Evolutionary conservation across 495 filamentous ascomycete species (phyloP), one percentile per base, ranked within the genome.

Genomic region (Corynascus novoguineensis): DNA sequence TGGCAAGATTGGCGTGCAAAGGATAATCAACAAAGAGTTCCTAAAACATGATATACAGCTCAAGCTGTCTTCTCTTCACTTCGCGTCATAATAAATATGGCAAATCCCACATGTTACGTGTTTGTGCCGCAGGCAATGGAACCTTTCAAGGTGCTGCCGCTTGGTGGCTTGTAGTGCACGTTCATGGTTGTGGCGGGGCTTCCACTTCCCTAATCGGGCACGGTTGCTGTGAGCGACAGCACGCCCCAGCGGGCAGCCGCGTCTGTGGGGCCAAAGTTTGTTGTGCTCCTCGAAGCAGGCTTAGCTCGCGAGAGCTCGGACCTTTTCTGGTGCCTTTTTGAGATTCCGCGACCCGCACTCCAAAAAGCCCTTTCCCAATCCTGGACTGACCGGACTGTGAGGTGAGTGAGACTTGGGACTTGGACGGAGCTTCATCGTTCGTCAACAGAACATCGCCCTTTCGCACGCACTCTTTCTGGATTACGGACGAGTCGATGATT

Each of bases 181-280:
- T n/a, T n/a, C 35, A 10, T 38, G 14, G 1, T 38, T 38, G 37
- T 41, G 57, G 47, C 52, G 45, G 15, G 9, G 28, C 32, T n/a
- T 19, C 27, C 41, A n/a, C n/a, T n/a, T n/a, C n/a, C n/a, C n/a
- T n/a, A 46, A 45, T 32, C 46, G 44, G 22, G 35, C 47, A 52
- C 59, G n/a, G 67, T 70, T 70, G 67, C 67, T 62, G 62, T 60
- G 66, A 50, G 62, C 63, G 61, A 66, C 66, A 57, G 59, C 50
- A 35, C 5, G 24, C 31, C 31, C 12, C 64, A 65, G 58, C 57
- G 62, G 64, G 49, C 58, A 55, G 50, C 56, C 67, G 68, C 66
- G 68, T 17, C 51, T 61, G 68, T 71, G 68, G 68, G 60, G 60
- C 58, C 49, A 5, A 42, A 17, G 56, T 65, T 70, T 70, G 67